A percentile compares a stretch with the other conserved stretches of the same genome.
phyloP scores from a whole-genome alignment of 2,329 filamentous ascomycete genomes.

The Albophoma yamanashiensis region DNA sequence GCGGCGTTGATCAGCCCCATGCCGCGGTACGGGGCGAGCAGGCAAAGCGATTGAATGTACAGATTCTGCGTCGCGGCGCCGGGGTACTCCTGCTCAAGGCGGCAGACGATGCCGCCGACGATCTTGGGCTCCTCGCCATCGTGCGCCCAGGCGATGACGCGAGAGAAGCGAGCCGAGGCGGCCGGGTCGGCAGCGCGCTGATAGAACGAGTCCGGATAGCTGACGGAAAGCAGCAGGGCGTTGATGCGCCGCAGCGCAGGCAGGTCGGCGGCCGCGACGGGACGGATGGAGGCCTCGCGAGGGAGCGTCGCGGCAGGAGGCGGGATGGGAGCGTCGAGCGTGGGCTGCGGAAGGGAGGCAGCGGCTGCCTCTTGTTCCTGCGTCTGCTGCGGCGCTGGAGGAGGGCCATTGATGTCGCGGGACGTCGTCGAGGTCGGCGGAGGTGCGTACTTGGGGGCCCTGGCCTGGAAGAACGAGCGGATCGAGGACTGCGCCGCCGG shows the following conservation, averaged over 20 bases:
- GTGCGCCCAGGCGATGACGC: constrained; percentile 48
- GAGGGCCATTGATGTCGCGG: constrained; percentile 15
- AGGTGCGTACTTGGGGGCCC: constrained; percentile 26
- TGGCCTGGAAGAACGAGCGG: constrained; percentile 49
- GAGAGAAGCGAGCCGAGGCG: constrained; percentile 43
- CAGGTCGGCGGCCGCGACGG: constrained; percentile 39
- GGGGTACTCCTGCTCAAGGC: constrained; percentile 32
- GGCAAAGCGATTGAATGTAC: constrained; percentile 54
- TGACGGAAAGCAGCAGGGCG: constrained; percentile 51
- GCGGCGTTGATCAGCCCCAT: constrained; percentile 49
- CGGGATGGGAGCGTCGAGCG: constrained; percentile 5
- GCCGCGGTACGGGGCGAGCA: constrained; percentile 52
- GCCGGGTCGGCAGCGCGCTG: constrained; percentile 37
- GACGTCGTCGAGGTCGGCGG: constrained; percentile 18
- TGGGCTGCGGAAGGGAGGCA: constrained; percentile 12
- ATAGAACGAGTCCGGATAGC: constrained; percentile 57
- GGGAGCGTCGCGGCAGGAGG: constrained; percentile 23
- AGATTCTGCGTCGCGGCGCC: constrained; percentile 29
- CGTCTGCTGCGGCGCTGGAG: constrained; percentile 9
- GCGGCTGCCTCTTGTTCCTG: not conserved
- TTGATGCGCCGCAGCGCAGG: constrained; percentile 53
- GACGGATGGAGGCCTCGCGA: constrained; percentile 40
- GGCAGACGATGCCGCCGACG: constrained; percentile 51
- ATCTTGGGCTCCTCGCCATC: constrained; percentile 33
- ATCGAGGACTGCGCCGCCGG: constrained; percentile 42